Conservation (phyloP, 371 early-diverging fungal species). For the Paraphysoderma sedebokerense region DNA sequence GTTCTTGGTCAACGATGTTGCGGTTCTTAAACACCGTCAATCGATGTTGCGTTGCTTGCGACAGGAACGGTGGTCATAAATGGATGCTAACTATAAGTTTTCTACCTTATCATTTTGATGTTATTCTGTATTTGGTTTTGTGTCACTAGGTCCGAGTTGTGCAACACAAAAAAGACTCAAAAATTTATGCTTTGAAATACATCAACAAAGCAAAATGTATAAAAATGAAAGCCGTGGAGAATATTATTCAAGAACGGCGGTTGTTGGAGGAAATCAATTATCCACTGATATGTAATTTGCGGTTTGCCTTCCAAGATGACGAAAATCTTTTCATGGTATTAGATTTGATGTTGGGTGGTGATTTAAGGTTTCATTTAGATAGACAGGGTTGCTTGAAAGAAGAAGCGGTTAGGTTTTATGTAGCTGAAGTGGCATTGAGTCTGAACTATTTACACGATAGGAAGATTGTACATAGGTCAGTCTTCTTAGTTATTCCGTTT, state of each 20-base stretch:
- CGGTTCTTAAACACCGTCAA: not conserved
- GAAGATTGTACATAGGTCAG: slow-evolving; percentile 39
- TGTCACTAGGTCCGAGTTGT: slow-evolving; percentile 48
- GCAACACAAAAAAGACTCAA: slow-evolving; percentile 53
- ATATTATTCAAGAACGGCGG: slow-evolving; percentile 51
- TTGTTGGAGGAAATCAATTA: slow-evolving; percentile 42
- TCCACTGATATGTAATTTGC: slow-evolving; percentile 36
- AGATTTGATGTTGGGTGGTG: slow-evolving; percentile 76
- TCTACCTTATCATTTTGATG: not conserved
- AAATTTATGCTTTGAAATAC: slow-evolving; percentile 61
- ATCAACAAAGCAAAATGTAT: slow-evolving; percentile 60
- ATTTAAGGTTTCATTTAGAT: slow-evolving; percentile 61
- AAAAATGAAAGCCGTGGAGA: slow-evolving; percentile 40
- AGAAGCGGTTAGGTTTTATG: slow-evolving; percentile 57
- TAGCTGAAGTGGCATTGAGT: slow-evolving; percentile 52
- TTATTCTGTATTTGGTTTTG: not conserved
- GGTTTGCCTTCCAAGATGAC: slow-evolving; percentile 46
- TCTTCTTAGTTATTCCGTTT: not conserved
- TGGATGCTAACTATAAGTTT: not conserved
- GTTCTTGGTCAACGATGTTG: not conserved
- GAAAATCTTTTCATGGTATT: slow-evolving; percentile 52
- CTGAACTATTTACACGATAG: slow-evolving; percentile 49
- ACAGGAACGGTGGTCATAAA: too few relatives aligned
- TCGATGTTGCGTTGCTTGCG: not conserved
- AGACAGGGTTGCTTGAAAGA: slow-evolving; percentile 40